Evolutionary conservation across 1,284 basidiomycete genomes (phyloP), one percentile per base, ranked within the genome.

Genomic region (Xanthoconium separans): DNA sequence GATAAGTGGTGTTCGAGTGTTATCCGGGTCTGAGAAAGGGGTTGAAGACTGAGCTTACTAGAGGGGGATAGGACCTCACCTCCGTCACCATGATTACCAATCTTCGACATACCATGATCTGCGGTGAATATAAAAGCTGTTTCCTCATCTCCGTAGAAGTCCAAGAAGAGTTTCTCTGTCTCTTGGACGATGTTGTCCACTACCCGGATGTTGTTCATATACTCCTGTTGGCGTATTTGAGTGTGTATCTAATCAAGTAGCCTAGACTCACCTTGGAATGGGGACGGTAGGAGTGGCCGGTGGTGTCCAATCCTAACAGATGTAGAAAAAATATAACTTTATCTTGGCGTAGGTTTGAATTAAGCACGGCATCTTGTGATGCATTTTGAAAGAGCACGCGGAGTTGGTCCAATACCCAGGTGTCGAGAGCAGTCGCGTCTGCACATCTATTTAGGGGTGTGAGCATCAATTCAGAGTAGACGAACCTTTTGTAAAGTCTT

Each of bases 21-120:
- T 93, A 68, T 95, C 91, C 0, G 91, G 92, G 61, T 95, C 89
- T 91, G 56, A 11, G 15, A 53, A 51, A 51, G 37, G 57, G 11
- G 44, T 20, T 54, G 48, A 52, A 50, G 44, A 46, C 47, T n/a
- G 49, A 43, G 49, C 27, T 50, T 30, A 20, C 43, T 29, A 50
- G 22, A 37, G 43, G 11, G 33, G 27, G 8, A 31, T 72, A 22
- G 37, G 31, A 40, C 4, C 78, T 65, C 61, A 90, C 89, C 85
- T 30, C 93, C 93, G 62, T 95, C 93, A 3, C 93, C 93, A 58
- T 95, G 93, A 64, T 94, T 95, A 27, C 93, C 93, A 53, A 93
- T 89, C 42, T 79, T 82, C 9, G 88, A 91, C 93, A 95, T 95
- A 6, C 93, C 93, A 66, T 95, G 93, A 67, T 95, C 93, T 0